Evolutionary conservation across 352 stramenopile species (phyloP), one percentile per base, ranked within the genome.

Genomic region (Globisporangium splendens): DNA sequence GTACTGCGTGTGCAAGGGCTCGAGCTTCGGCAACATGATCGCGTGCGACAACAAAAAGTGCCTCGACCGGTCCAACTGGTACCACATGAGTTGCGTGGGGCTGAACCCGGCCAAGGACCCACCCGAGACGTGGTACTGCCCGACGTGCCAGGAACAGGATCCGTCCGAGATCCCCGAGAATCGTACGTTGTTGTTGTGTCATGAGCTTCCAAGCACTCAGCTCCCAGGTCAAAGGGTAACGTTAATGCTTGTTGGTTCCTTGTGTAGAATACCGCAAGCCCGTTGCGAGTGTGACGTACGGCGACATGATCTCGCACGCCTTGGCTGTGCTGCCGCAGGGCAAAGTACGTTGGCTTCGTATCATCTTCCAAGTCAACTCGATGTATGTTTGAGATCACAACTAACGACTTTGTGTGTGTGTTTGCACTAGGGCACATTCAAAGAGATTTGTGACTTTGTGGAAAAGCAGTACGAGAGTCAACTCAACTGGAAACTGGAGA

Each of bases 401-500:
- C 7, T 22, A 18, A 21, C 33, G n/a, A 8, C 24, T 51, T n/a
- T 44, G 13, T 44, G 39, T n/a, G 12, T 15, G 3, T 28, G 46
- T 18, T 51, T 51, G 44, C 31, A 10, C 1, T 53, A 90, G 81
- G 83, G 83, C 38, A 83, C 87, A 4, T 96, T 95, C 66, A 96
- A 93, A 59, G 77, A 95, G 53, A 96, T 96, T 62, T 96, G 86
- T 35, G 79, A 94, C 57, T 93, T 94, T 68, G 83, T 96, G 38
- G 87, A 95, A 70, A 77, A 70, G 14, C 55, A 94, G 54, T 96
- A 94, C 68, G 78, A 91, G 54, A 90, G 76, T 52, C 79, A 93
- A 68, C 79, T 96, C 41, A 95, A 96, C 70, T 96, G 87, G 87
- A 96, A 96, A 63, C 70, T 96, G 8, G 87, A 96, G 59, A 89